A percentile compares a stretch with the other conserved stretches of the same genome.
These are phyloP conservation scores for Pseudonitzschia delicatissima DNA, from an alignment of 108 stramenopile genomes.

Conservation along the genomic window DNA sequence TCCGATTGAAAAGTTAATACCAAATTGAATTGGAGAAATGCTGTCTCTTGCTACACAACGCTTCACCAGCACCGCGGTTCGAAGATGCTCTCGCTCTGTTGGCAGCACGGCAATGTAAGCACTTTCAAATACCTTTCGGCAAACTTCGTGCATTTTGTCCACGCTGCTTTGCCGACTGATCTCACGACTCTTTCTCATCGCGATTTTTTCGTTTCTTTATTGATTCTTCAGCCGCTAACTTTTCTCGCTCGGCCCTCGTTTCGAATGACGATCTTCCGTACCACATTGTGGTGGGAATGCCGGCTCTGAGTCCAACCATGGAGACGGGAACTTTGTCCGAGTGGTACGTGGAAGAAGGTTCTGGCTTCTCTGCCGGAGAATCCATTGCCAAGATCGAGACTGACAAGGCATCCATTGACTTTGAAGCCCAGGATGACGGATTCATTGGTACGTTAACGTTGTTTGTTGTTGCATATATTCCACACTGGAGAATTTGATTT, in stretches of 20 bases:
- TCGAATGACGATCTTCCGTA: constrained; percentile 52
- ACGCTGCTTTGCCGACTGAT: not conserved
- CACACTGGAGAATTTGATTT: no score
- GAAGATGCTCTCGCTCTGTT: constrained; percentile 7
- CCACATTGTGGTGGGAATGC: constrained; percentile 90
- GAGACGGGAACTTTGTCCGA: constrained; percentile 83
- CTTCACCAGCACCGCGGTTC: not conserved
- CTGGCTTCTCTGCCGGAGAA: constrained; percentile 87
- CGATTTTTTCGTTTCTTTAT: not conserved
- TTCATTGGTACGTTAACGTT: constrained; percentile 20
- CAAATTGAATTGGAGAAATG: not conserved
- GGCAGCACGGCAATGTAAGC: not conserved
- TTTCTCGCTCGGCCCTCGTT: constrained; percentile 13
- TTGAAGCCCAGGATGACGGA: constrained; percentile 97
- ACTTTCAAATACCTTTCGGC: not conserved
- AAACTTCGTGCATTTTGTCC: not conserved
- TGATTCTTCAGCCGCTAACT: constrained; percentile 16
- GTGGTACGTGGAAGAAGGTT: constrained; percentile 88
- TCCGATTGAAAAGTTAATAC: no score
- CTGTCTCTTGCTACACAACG: not conserved
- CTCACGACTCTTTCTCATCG: not conserved
- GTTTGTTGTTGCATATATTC: not conserved
- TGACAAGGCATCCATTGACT: constrained; percentile 97
- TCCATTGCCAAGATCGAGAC: constrained; percentile 95
- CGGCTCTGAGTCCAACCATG: constrained; percentile 96